Conservation (phyloP, 2,329 filamentous ascomycete species). For the Sarocladium oryzae region DNA sequence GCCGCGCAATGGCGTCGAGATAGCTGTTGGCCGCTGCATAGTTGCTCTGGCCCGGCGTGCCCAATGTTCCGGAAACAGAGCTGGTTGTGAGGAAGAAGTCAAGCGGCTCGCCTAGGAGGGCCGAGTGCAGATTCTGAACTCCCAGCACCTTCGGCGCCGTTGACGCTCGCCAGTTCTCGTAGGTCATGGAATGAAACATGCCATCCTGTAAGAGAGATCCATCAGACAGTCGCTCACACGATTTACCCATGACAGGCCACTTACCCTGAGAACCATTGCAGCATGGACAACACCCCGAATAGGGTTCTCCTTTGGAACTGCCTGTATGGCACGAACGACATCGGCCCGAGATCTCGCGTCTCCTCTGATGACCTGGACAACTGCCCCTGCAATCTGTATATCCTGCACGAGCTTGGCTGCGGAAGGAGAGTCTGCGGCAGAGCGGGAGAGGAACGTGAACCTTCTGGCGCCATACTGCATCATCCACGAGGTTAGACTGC, state of each 20-base stretch:
- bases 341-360: slow-evolving; percentile 14
- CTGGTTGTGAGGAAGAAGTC: slow-evolving; percentile 34
- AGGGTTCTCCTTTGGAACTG: neutral
- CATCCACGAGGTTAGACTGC: slow-evolving; percentile 27
- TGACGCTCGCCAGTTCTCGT: slow-evolving; percentile 14
- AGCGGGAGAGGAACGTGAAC: slow-evolving; percentile 25
- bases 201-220: neutral
- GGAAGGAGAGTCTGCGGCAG: slow-evolving; percentile 18
- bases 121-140: slow-evolving; percentile 21
- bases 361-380: slow-evolving; percentile 18
- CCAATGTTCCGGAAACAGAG: slow-evolving; percentile 27
- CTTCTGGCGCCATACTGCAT: slow-evolving; percentile 20
- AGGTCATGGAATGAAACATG: neutral
- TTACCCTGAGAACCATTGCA: slow-evolving; percentile 20
- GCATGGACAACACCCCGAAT: slow-evolving; percentile 27
- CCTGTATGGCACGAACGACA: slow-evolving; percentile 14
- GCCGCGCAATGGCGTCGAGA: slow-evolving; percentile 27
- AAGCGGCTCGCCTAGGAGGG: slow-evolving; percentile 18
- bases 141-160: slow-evolving; percentile 26
- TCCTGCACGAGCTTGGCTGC: slow-evolving; percentile 16
- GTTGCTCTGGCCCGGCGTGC: slow-evolving; percentile 29
- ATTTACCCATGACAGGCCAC: neutral
- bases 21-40: slow-evolving; percentile 31
- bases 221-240: slow-evolving; percentile 4
- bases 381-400: slow-evolving; percentile 17